phyloP scores from a whole-genome alignment of 352 stramenopile genomes.

The Globisporangium carolinianum region DNA sequence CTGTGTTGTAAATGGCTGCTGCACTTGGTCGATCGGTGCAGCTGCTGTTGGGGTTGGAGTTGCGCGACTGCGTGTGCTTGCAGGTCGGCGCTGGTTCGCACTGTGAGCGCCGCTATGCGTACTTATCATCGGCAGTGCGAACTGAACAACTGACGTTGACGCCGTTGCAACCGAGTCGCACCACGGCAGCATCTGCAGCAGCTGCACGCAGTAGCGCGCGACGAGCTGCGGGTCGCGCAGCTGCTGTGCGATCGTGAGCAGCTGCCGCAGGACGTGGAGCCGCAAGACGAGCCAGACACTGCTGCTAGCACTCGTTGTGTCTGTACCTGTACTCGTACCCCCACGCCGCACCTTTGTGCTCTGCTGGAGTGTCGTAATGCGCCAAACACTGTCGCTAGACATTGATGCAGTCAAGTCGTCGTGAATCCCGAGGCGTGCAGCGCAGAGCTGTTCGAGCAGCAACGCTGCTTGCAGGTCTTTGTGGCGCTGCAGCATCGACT shows the following conservation, averaged over 20 bases:
- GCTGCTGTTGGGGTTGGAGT: background rate
- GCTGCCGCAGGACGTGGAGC: constrained; percentile 74
- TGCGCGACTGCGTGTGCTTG: constrained; percentile 1
- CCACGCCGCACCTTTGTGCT: constrained; percentile 17
- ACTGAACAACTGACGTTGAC: background rate
- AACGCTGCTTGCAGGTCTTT: constrained; percentile 57
- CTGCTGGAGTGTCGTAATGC: constrained; percentile 35
- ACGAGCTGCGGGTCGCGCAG: constrained; percentile 42
- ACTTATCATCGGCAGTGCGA: too few relatives aligned
- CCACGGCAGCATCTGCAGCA: constrained; percentile 61
- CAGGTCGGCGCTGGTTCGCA: background rate
- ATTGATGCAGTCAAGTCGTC: too few relatives aligned
- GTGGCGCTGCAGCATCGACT: constrained; percentile 20
- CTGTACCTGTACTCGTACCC: constrained; percentile 19
- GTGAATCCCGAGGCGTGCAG: constrained; percentile 40
- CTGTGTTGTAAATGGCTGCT: constrained; percentile 18
- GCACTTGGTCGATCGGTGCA: constrained; percentile 24
- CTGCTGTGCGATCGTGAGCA: constrained; percentile 55
- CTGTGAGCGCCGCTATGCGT: constrained; percentile 1
- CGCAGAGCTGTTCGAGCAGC: constrained; percentile 43
- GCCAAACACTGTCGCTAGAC: constrained; percentile 19
- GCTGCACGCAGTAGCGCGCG: constrained; percentile 46
- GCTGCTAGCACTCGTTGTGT: background rate
- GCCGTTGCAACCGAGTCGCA: constrained; percentile 35
- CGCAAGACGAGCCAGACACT: constrained; percentile 60